Percentiles rank a stretch among this genome's conserved stretches.
Conservation (phyloP, 176 grass and related monocot genomes). For the Canna indica region DNA sequence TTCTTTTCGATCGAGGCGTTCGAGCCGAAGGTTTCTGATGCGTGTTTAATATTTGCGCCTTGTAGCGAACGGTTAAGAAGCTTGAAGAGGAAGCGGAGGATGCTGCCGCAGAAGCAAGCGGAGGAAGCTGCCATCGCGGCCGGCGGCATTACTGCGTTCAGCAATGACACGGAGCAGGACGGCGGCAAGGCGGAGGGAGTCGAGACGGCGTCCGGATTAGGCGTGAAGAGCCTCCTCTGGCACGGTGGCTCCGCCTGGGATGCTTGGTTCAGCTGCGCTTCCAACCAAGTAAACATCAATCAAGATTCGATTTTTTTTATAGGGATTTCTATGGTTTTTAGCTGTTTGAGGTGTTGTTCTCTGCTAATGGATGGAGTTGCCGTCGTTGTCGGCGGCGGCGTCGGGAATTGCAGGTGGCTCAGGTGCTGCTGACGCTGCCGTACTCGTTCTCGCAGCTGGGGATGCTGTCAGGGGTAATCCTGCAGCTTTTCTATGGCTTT, state of each 20-base stretch:
- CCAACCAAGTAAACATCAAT: slow-evolving; percentile 16
- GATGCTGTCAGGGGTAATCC: slow-evolving; percentile 13
- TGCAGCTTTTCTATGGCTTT: slow-evolving; percentile 18
- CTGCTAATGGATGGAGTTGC: not conserved
- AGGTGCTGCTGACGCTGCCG: slow-evolving; percentile 23
- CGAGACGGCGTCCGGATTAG: slow-evolving; percentile 7
- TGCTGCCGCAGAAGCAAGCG: not conserved
- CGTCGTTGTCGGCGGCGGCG: not conserved
- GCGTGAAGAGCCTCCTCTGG: slow-evolving; percentile 37
- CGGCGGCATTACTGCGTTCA: not conserved
- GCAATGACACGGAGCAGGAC: not conserved
- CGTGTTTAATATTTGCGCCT: too few relatives aligned
- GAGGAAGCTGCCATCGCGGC: slow-evolving; percentile 9
- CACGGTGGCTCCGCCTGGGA: slow-evolving; percentile 12
- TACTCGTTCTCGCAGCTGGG: slow-evolving; percentile 26
- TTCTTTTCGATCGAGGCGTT: too few relatives aligned
- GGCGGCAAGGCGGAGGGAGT: not conserved
- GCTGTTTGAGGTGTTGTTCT: not conserved
- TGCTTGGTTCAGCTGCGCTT: slow-evolving; percentile 22
- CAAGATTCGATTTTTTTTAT: not conserved
- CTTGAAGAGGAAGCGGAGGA: not conserved
- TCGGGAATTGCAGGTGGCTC: slow-evolving; percentile 7
- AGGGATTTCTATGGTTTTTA: not conserved
- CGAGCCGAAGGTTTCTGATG: too few relatives aligned
- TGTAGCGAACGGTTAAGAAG: not conserved